A percentile compares a stretch with the other conserved stretches of the same genome.
Conservation (phyloP, 352 stramenopile species). For the Phytophthora litchii region DNA sequence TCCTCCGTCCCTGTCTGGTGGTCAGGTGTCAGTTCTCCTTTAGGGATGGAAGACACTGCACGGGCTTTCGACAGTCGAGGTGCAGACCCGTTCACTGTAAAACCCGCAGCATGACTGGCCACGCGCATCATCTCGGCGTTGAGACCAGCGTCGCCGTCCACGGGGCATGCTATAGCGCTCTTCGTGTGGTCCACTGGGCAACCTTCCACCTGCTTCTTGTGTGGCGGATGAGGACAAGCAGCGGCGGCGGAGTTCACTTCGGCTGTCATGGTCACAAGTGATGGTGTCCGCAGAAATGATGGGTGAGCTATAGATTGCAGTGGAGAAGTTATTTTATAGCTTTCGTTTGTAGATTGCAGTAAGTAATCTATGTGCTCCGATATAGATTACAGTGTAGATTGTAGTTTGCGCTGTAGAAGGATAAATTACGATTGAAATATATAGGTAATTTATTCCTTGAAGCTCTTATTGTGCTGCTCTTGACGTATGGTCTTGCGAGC, state of each 20-base stretch:
- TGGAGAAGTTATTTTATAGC: no score
- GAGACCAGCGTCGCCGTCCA: constrained; percentile 37
- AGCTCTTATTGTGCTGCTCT: constrained; percentile 44
- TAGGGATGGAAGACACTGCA: constrained; percentile 94
- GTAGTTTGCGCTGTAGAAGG: no score
- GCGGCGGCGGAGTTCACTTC: constrained; percentile 73
- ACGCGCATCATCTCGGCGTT: constrained; percentile 65
- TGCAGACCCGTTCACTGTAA: constrained; percentile 35
- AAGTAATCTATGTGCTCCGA: no score
- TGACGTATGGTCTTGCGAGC: constrained; percentile 72
- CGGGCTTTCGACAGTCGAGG: constrained; percentile 80
- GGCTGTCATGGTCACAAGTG: constrained; percentile 51
- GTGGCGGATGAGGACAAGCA: constrained; percentile 46
- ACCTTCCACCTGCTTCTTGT: constrained; percentile 12
- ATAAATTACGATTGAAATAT: no score
- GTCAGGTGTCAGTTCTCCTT: constrained; percentile 80
- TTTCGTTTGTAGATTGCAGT: no score
- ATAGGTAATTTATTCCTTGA: constrained; percentile 23
- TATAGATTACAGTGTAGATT: no score
- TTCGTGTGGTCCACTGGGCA: constrained; percentile 26
- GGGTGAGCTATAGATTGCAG: constrained; percentile 7
- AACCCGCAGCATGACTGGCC: constrained; percentile 47
- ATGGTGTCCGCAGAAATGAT: constrained; percentile 15
- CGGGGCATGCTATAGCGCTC: not conserved
- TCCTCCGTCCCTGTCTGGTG: constrained; percentile 61